A percentile compares a stretch with the other conserved stretches of the same genome.
Evolutionary conservation across 768 basidiomycete species (phyloP).

Genomic region (Trametes punicea): DNA sequence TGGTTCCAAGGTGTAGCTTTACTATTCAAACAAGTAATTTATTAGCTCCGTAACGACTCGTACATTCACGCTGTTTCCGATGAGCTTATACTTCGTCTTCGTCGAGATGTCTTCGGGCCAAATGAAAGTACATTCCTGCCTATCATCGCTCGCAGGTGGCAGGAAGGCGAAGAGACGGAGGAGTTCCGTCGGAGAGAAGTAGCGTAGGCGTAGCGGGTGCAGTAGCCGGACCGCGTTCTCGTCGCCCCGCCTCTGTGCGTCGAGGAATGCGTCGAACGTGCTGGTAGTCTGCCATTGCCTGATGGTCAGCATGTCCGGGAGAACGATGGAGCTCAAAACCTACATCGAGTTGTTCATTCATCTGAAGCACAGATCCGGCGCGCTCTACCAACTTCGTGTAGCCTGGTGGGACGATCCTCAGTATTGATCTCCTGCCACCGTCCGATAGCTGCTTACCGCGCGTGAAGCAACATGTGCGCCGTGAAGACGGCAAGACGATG

Average conservation of each 20-base stretch:
- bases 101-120: constrained; percentile 62
- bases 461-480: constrained; percentile 76
- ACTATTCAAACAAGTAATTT: constrained; percentile 46
- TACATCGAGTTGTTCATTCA: constrained; percentile 65
- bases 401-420: constrained; percentile 42
- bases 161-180: constrained; percentile 65
- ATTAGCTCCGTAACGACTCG: constrained; percentile 63
- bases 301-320: not conserved
- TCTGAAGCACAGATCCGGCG: constrained; percentile 73
- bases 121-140: constrained; percentile 34
- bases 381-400: constrained; percentile 78
- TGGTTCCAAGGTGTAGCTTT: too few relatives aligned
- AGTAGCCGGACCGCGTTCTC: constrained; percentile 51
- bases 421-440: too few relatives aligned
- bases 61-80: constrained; percentile 85
- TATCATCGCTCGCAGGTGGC: constrained; percentile 18
- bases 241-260: constrained; percentile 38
- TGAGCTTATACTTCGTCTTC: constrained; percentile 71
- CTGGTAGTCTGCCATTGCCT: constrained; percentile 47
- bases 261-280: constrained; percentile 55
- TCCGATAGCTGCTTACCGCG: constrained; percentile 45
- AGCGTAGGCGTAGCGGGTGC: constrained; percentile 59
- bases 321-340: constrained; percentile 7
- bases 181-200: constrained; percentile 73
- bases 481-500: constrained; percentile 62